Evolutionary conservation across 169 alveolate genomes (phyloP).

Genomic region (Amoebophrya sp.): DNA sequence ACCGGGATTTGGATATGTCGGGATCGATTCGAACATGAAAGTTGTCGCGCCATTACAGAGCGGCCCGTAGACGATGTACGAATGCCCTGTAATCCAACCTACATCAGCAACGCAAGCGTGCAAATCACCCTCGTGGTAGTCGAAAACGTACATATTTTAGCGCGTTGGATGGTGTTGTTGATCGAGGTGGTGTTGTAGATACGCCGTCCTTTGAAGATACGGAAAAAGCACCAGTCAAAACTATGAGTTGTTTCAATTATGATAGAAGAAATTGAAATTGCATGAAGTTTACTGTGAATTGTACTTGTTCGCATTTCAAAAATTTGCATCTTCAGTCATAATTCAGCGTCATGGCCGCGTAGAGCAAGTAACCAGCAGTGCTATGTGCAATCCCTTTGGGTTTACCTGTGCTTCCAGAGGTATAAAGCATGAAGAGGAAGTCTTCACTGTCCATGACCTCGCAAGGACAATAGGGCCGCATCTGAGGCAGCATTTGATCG

Average conservation of each 20-base stretch:
- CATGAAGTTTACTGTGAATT: background rate
- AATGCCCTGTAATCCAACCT: slow-evolving; percentile 98
- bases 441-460: slow-evolving; percentile 91
- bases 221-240: background rate
- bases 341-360: slow-evolving; percentile 76
- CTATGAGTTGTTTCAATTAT: slow-evolving; percentile 36
- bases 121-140: slow-evolving; percentile 72
- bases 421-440: slow-evolving; percentile 82
- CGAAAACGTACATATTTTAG: slow-evolving; percentile 58
- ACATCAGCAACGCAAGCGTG: slow-evolving; percentile 91
- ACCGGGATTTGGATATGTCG: slow-evolving; percentile 84
- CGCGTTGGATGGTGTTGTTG: background rate
- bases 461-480: slow-evolving; percentile 78
- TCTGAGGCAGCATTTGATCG: slow-evolving; percentile 67
- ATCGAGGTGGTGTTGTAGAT: background rate
- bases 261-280: background rate
- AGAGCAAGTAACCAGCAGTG: slow-evolving; percentile 84
- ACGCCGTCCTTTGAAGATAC: too few relatives aligned
- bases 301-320: background rate
- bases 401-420: slow-evolving; percentile 94
- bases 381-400: slow-evolving; percentile 92
- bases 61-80: slow-evolving; percentile 91
- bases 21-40: slow-evolving; percentile 85
- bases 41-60: slow-evolving; percentile 85
- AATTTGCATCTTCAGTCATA: slow-evolving; percentile 33